phyloP scores from a whole-genome alignment of 495 filamentous ascomycete species.

The Aspergillus campestris region DNA sequence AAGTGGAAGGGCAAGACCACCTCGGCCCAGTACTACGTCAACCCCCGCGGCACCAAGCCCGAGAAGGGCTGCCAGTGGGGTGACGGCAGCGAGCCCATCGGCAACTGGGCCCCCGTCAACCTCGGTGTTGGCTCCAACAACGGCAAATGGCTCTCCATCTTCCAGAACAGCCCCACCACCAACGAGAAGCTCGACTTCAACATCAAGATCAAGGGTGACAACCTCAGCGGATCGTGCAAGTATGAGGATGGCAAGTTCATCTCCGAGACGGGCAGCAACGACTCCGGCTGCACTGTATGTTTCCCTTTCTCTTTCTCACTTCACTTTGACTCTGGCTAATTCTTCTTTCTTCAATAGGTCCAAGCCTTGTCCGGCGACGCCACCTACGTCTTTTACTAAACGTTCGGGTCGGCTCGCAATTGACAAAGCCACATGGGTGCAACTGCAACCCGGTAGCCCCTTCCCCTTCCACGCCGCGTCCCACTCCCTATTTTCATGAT shows the following conservation, averaged over 20 bases:
- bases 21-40: slow-evolving; percentile 95
- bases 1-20: slow-evolving; percentile 63
- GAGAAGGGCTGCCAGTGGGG: slow-evolving; percentile 77
- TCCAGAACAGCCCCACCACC: slow-evolving; percentile 59
- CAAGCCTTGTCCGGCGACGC: slow-evolving; percentile 38
- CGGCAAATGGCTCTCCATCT: slow-evolving; percentile 78
- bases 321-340: slow-evolving; percentile 4
- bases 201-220: slow-evolving; percentile 60
- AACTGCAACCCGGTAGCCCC: no score
- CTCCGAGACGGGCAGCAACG: slow-evolving; percentile 30
- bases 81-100: slow-evolving; percentile 48
- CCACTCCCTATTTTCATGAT: slow-evolving; percentile 11
- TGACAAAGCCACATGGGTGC: background rate
- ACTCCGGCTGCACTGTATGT: slow-evolving; percentile 63
- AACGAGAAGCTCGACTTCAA: slow-evolving; percentile 59
- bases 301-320: background rate
- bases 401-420: background rate
- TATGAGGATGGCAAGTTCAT: slow-evolving; percentile 56
- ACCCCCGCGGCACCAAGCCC: slow-evolving; percentile 59
- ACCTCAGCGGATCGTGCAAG: slow-evolving; percentile 58
- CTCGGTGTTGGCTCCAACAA: slow-evolving; percentile 67
- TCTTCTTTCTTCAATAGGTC: slow-evolving; percentile 21
- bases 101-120: slow-evolving; percentile 89
- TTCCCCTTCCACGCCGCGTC: slow-evolving; percentile 5
- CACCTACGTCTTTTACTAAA: slow-evolving; percentile 37